phyloP scores from a whole-genome alignment of 352 stramenopile genomes.

The Phytophthora capsici region DNA sequence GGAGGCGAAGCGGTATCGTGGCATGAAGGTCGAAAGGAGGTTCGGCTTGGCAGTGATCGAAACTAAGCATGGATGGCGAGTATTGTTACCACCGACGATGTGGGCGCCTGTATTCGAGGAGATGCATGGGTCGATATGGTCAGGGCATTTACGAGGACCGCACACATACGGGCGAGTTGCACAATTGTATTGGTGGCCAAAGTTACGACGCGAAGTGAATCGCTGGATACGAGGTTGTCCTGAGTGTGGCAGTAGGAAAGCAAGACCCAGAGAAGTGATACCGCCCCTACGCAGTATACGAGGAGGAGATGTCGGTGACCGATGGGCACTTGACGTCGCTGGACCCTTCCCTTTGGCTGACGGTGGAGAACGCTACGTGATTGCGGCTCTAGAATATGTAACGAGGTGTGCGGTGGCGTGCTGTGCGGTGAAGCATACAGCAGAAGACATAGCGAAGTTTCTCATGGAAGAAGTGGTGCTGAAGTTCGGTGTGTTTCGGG shows the following conservation, averaged over 20 bases:
- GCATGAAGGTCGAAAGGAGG: not conserved
- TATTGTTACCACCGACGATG: not conserved
- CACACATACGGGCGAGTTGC: not conserved
- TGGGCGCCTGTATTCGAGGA: constrained; percentile 1
- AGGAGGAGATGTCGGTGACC: not conserved
- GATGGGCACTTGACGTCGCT: not conserved
- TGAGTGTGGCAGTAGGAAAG: not conserved
- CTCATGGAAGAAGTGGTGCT: not conserved
- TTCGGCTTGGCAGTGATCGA: not conserved
- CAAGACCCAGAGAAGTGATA: not conserved
- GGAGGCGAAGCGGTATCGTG: not conserved
- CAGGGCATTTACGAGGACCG: not conserved
- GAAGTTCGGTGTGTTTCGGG: not conserved
- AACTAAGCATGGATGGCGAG: not conserved
- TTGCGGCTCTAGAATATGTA: not conserved
- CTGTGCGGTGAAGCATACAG: not conserved
- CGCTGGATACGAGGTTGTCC: not conserved
- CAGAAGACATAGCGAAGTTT: not conserved
- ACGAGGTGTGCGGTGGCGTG: not conserved
- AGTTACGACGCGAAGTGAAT: not conserved
- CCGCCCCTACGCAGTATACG: not conserved
- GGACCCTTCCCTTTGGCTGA: not conserved
- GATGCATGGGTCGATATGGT: not conserved
- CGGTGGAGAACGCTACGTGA: not conserved
- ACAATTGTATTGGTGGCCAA: not conserved